phyloP scores from a whole-genome alignment of 2,329 filamentous ascomycete species.

The Stemphylium beticola region DNA sequence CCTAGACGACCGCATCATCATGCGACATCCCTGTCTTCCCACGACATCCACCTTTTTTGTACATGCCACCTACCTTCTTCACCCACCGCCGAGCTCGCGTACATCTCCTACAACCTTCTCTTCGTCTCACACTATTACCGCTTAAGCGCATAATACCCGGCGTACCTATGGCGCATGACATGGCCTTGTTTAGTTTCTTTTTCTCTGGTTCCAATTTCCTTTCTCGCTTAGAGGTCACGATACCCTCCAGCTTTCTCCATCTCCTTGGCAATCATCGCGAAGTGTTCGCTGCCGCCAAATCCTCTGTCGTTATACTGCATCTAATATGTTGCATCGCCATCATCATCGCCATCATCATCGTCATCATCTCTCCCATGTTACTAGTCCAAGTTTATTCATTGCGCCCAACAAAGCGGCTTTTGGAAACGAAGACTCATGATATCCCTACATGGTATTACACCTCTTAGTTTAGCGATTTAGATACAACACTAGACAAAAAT shows the following conservation, averaged over 20 bases:
- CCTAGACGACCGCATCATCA: slow-evolving; percentile 15
- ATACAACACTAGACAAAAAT: too few relatives aligned
- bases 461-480: not conserved
- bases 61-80: not conserved
- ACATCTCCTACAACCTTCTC: not conserved
- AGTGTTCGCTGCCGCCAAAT: slow-evolving; percentile 20
- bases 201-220: not conserved
- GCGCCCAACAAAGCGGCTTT: not conserved
- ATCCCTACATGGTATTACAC: not conserved
- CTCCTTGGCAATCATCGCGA: slow-evolving; percentile 10
- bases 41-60: not conserved
- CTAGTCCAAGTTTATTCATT: not conserved
- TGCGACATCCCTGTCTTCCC: not conserved
- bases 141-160: slow-evolving; percentile 20
- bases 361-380: not conserved
- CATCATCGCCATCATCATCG: not conserved
- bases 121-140: not conserved
- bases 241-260: slow-evolving; percentile 6
- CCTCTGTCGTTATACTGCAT: slow-evolving; percentile 24
- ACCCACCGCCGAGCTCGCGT: not conserved
- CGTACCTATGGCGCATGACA: slow-evolving; percentile 14
- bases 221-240: slow-evolving; percentile 14
- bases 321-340: slow-evolving; percentile 15
- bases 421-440: slow-evolving; percentile 5
- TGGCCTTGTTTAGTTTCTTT: not conserved